Base-by-base conservation (phyloP, 2,329 filamentous ascomycete species). In the Knufia petricola region DNA sequence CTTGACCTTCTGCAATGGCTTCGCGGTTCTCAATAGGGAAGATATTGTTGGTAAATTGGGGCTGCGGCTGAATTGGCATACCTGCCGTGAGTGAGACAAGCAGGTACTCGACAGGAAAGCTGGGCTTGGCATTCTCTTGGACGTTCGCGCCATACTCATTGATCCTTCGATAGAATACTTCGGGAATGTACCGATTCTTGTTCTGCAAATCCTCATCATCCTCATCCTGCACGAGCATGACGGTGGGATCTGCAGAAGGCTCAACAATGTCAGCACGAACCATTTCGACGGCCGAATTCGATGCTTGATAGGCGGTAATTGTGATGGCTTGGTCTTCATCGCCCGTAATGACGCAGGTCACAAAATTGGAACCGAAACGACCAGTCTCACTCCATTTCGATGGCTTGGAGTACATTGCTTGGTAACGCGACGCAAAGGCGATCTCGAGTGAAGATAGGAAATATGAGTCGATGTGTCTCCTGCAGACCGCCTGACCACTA, bases 341-440 rank as follows among this genome's bases (percentile, higher is more conserved):
- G 40, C 90, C 90, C n/a, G 87, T 90, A 52, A 98, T 77, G 37
- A 98, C 81, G 65, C 92, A 98, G 0, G 92, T 96, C 41, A 98
- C 89, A 64, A 96, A 96, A 63, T 94, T 92, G 42, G 90, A 96
- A 15, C 92, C 92, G 61, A 95, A 98, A 48, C 78, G 78, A 39
- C 90, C 92, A 2, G 86, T 94, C 60, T 95, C 89, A 64, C 90
- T 95, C 90, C 92, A 98, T 66, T 95, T 96, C 7, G 87, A 92
- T 15, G 87, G 74, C 59, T 94, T 90, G 1, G 90, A 89, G 58
- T 95, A 79, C 60, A 85, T 82, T 6, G 87, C 87, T 67, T 98
- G 92, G 52, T 94, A 76, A 41, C 88, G 80, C 17, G 92, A 83
- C 1, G 89, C 85, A 65, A 95, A 96, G 55, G 81, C 81, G 52